phyloP scores from a whole-genome alignment of 345 rosid genomes.

The Draba incana region DNA sequence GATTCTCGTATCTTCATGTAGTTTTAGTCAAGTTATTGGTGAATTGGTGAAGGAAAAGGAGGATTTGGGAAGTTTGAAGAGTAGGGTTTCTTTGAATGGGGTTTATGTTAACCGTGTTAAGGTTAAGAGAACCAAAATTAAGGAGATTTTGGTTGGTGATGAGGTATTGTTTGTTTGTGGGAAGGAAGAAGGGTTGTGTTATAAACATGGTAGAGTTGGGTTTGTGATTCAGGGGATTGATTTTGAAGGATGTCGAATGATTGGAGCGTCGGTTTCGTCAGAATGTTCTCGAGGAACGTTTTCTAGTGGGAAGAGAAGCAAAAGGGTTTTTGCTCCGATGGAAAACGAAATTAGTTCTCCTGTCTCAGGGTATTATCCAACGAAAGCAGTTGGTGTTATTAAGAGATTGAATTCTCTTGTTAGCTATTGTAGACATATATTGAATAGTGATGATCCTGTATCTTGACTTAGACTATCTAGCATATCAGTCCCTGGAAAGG shows the following conservation, averaged over 20 bases:
- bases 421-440: constrained; percentile 58
- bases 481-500: constrained; percentile 32
- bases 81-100: constrained; percentile 58
- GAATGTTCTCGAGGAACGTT: constrained; percentile 56
- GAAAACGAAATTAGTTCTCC: constrained; percentile 40
- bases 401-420: constrained; percentile 50
- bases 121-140: constrained; percentile 43
- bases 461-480: constrained; percentile 50
- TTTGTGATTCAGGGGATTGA: constrained; percentile 62
- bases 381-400: constrained; percentile 39
- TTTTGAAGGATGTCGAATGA: constrained; percentile 47
- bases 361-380: constrained; percentile 23
- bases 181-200: constrained; percentile 44
- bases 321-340: constrained; percentile 70
- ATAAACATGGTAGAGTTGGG: constrained; percentile 53
- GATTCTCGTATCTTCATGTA: constrained; percentile 20
- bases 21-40: constrained; percentile 35
- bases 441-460: constrained; percentile 63
- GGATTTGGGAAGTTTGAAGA: constrained; percentile 30
- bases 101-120: constrained; percentile 66
- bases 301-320: constrained; percentile 64
- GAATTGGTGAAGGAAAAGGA: constrained; percentile 50
- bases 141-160: constrained; percentile 65
- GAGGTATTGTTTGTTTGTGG: constrained; percentile 77
- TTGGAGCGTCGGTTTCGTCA: constrained; percentile 40